These are phyloP conservation scores for Neofusicoccum ribis DNA, from an alignment of 2,329 filamentous ascomycete species.

Conservation along the genomic window DNA sequence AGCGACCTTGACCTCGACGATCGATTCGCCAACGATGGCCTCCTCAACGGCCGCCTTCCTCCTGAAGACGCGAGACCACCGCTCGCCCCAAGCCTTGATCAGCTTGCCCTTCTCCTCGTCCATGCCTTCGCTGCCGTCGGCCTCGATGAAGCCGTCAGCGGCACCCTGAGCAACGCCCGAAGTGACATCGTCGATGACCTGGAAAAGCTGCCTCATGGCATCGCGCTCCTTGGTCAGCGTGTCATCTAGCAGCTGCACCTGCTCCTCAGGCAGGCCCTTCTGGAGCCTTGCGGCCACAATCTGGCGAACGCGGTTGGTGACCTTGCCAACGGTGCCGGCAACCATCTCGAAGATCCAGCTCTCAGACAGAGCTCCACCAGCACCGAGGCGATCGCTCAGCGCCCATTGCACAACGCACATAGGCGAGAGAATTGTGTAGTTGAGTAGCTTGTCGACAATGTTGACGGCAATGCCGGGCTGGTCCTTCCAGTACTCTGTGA, in stretches of 20 bases:
- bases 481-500: conserved; percentile 89
- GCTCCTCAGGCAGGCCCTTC: conserved; percentile 56
- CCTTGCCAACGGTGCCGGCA: conserved; percentile 83
- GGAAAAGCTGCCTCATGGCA: conserved; percentile 78
- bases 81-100: conserved; percentile 75
- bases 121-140: conserved; percentile 52
- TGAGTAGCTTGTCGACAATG: conserved; percentile 94
- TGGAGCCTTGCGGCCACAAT: conserved; percentile 66
- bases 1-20: conserved; percentile 49
- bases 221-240: conserved; percentile 68
- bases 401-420: conserved; percentile 88
- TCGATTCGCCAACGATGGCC: conserved; percentile 61
- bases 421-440: conserved; percentile 92
- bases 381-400: conserved; percentile 64
- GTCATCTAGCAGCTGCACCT: conserved; percentile 63
- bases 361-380: conserved; percentile 68
- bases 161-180: conserved; percentile 69
- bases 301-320: conserved; percentile 81
- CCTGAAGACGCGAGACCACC: conserved; percentile 84
- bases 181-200: conserved; percentile 75
- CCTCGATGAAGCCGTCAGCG: conserved; percentile 76
- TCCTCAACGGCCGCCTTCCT: conserved; percentile 85
- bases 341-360: conserved; percentile 88
- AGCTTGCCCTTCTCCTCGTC: conserved; percentile 55
- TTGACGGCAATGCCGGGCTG: conserved; percentile 90